Evolutionary conservation across 371 early-diverging fungal species (phyloP), one percentile per base, ranked within the genome.

Genomic region (Agmasoma carcini): DNA sequence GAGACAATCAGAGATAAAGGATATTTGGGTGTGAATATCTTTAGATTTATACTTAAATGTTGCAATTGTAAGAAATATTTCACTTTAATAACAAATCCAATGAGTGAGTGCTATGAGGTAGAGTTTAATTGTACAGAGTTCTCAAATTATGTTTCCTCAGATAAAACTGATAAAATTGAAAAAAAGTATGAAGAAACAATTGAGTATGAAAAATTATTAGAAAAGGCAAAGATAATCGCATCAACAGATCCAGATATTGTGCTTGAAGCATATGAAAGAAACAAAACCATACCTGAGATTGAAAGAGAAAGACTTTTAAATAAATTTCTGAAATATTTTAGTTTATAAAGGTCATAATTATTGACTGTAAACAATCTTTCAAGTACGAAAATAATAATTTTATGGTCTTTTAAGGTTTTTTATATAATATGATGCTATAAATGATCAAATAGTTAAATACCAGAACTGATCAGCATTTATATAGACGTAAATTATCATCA

Each of bases 1-100:
- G 69, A 64, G 63, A 80, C 81, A 0, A 81, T 82, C 0, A 77
- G 80, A 38, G 81, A 79, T 11, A 89, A 88, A 69, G 77, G 74
- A 23, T 95, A 90, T 70, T 78, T 85, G 44, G 78, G 65, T 39
- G 86, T 88, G 69, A 79, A 83, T 70, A 83, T 90, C 60, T 89
- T 81, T 69, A 82, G 93, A 15, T 94, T 95, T 72, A 86, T 87
- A 70, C 89, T 95, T 55, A 79, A 86, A 56, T 95, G 96, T 65
- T 87, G 88, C 22, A 77, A 80, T 23, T 95, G 96, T 73, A 82
- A 86, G 0, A 84, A 83, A 0, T 89, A 87, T 73, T 86, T 93
- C 41, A 88, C 92, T 0, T 90, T 88, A 78, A 89, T 87, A 64
- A 93, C 96, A 0, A 93, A 94, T 71, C 93, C 92, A 0, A 81